A percentile compares a stretch with the other conserved stretches of the same genome.
phyloP scores from a whole-genome alignment of 1,284 basidiomycete species.

The Ceratobasidium sp. region DNA sequence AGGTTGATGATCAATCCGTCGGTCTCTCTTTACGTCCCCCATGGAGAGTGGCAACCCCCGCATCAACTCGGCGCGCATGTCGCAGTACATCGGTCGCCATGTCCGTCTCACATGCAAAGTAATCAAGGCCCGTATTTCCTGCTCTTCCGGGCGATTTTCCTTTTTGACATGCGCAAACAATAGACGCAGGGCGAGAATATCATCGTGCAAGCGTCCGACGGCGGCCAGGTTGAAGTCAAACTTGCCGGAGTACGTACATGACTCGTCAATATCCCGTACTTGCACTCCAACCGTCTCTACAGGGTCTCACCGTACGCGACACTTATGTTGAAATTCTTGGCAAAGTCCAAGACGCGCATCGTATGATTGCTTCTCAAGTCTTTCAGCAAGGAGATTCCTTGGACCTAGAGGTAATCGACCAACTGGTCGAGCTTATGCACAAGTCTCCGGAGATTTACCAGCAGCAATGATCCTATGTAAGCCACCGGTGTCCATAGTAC shows the following conservation, averaged over 20 bases:
- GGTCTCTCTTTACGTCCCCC: slow-evolving; percentile 29
- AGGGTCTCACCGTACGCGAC: slow-evolving; percentile 61
- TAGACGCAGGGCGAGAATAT: slow-evolving; percentile 65
- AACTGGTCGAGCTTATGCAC: slow-evolving; percentile 35
- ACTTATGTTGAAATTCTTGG: slow-evolving; percentile 80
- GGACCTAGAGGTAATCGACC: slow-evolving; percentile 32
- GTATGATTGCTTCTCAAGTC: slow-evolving; percentile 27
- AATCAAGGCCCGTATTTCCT: slow-evolving; percentile 59
- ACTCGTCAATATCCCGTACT: not conserved
- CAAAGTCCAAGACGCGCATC: slow-evolving; percentile 58
- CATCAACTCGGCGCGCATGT: slow-evolving; percentile 69
- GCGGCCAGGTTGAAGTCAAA: slow-evolving; percentile 69
- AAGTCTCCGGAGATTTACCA: slow-evolving; percentile 32
- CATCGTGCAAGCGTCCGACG: slow-evolving; percentile 74
- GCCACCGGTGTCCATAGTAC: slow-evolving; percentile 6
- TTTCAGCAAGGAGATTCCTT: slow-evolving; percentile 27
- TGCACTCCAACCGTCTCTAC: not conserved
- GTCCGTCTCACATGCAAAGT: slow-evolving; percentile 79
- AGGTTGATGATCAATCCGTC: slow-evolving; percentile 18
- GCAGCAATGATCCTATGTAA: slow-evolving; percentile 21
- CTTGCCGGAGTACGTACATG: slow-evolving; percentile 56
- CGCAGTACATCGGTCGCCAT: slow-evolving; percentile 61
- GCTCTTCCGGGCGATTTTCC: slow-evolving; percentile 11
- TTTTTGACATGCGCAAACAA: not conserved
- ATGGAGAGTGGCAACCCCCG: slow-evolving; percentile 61